Evolutionary conservation across 768 basidiomycete genomes (phyloP).

Genomic region (Scleroderma bovista): DNA sequence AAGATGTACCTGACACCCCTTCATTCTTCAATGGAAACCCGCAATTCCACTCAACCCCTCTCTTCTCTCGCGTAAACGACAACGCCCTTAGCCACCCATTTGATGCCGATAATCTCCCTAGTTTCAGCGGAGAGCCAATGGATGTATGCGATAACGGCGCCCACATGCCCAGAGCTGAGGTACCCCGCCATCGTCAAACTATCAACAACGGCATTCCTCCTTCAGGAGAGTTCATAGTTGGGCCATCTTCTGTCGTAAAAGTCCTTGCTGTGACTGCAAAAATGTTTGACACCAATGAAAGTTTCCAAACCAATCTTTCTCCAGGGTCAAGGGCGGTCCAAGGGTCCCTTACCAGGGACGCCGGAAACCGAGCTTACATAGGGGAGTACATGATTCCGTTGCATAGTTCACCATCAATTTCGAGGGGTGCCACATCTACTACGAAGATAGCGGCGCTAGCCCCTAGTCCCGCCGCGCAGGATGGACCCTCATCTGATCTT

Average conservation of each 20-base stretch:
- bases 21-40: slow-evolving; percentile 19
- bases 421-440: background rate
- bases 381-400: slow-evolving; percentile 14
- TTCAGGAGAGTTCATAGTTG: slow-evolving; percentile 23
- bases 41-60: slow-evolving; percentile 24
- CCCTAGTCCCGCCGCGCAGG: slow-evolving; percentile 8
- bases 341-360: too few species aligned
- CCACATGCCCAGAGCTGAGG: slow-evolving; percentile 17
- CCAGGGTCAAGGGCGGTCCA: background rate
- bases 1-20: slow-evolving; percentile 1
- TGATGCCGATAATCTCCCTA: background rate
- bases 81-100: background rate
- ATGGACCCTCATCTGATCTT: background rate
- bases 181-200: slow-evolving; percentile 3
- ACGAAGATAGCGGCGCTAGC: background rate
- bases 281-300: background rate
- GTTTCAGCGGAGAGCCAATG: background rate
- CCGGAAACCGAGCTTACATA: slow-evolving; percentile 4
- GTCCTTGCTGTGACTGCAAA: background rate
- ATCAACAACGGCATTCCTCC: slow-evolving; percentile 26
- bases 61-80: slow-evolving; percentile 3
- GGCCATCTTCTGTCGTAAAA: slow-evolving; percentile 1
- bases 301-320: background rate
- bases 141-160: slow-evolving; percentile 3
- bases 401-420: background rate